Percentiles rank a stretch among this genome's conserved stretches.
phyloP scores from a whole-genome alignment of 305 asterid genomes.

The Rubia peregrina region DNA sequence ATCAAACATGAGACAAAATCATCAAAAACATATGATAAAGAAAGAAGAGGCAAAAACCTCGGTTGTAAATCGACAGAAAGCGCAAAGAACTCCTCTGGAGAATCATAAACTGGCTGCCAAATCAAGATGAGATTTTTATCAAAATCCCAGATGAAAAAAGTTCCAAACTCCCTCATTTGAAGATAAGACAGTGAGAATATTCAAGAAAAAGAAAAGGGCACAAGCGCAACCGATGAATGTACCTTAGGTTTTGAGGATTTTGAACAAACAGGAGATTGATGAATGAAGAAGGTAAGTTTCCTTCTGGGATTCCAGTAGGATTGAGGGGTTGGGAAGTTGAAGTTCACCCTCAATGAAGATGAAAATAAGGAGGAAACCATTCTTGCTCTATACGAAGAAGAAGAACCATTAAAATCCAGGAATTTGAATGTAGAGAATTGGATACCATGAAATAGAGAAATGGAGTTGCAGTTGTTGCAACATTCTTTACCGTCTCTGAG shows the following conservation, averaged over 20 bases:
- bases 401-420: background rate
- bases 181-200: background rate
- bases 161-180: background rate
- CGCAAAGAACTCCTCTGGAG: constrained; percentile 81
- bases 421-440: background rate
- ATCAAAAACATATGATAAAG: background rate
- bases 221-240: background rate
- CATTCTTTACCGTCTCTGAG: background rate
- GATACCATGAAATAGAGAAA: background rate
- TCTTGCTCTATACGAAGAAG: constrained; percentile 10
- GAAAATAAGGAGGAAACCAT: constrained; percentile 47
- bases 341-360: constrained; percentile 36
- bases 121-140: constrained; percentile 8
- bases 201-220: background rate
- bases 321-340: constrained; percentile 32
- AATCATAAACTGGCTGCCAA: constrained; percentile 67
- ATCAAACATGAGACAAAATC: background rate
- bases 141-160: constrained; percentile 11
- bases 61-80: constrained; percentile 60
- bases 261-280: constrained; percentile 29
- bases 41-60: constrained; percentile 36
- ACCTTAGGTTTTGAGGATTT: constrained; percentile 45
- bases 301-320: constrained; percentile 41
- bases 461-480: background rate
- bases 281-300: constrained; percentile 28